Evolutionary conservation across 2,329 filamentous ascomycete species (phyloP), one percentile per base, ranked within the genome.

Genomic region (Fusarium pseudoanthophilum): DNA sequence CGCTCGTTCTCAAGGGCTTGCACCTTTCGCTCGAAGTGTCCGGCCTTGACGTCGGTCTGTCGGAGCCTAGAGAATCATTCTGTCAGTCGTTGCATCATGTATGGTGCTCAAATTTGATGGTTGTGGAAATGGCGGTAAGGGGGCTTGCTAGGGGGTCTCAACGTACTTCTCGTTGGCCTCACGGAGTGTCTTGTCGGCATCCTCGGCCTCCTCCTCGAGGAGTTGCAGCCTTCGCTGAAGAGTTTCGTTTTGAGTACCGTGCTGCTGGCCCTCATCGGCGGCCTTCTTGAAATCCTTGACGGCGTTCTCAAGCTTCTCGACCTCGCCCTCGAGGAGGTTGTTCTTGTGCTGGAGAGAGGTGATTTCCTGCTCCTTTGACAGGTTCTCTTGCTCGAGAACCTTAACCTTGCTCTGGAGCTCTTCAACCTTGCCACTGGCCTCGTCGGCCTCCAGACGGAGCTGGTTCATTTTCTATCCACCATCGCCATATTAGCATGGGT

Each of bases 21-120:
- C 78, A 98, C 96, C 89, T 98, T 98, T 86, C 96, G 96, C 88
- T 99, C 96, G 86, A 95, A 98, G 88, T 99, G 95, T 80, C 95
- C 96, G 81, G 95, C 95, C 90, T 98, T 98, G 87, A 98, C 95
- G 84, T 99, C 96, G 86, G 96, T 98, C 88, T 97, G 95, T 84
- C 96, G 95, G 82, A 98, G 94, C 87, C 96, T 99, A 78, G 34
- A 59, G 28, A 48, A 49, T 63, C 49, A 32, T 21, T 60, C 57
- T 71, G 63, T 78, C 74, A 78, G 76, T 28, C 49, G 14, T 64
- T 59, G 20, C 28, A 40, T 40, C 52, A 36, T 52, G 40, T 51
- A 28, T 42, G 15, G 42, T 59, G 66, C 16, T 45, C 43, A 56
- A 56, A 60, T 56, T 58, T 55, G 43, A 61, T 60, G 60, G 45